These are phyloP conservation scores for Dalechampia spathulata DNA, from an alignment of 441 rosid genomes.

Conservation along the genomic window DNA sequence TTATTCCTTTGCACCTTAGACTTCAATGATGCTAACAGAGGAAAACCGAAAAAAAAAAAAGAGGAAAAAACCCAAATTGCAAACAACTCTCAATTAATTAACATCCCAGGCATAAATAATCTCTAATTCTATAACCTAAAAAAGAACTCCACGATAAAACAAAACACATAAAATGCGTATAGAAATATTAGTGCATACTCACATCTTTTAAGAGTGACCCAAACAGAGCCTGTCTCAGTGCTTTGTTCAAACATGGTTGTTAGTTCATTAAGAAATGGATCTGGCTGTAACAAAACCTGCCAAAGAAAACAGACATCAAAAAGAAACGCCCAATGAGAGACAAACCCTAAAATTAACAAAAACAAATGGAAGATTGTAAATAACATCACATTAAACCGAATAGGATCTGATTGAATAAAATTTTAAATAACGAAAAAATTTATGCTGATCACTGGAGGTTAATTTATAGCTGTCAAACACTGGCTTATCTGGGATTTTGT, in stretches of 20 bases:
- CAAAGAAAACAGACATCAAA: background rate
- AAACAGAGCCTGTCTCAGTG: conserved; percentile 71
- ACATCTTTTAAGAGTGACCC: conserved; percentile 95
- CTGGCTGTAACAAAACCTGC: conserved; percentile 66
- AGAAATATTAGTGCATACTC: conserved; percentile 12
- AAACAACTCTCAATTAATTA: background rate
- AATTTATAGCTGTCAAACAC: too few species aligned
- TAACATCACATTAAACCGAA: too few species aligned
- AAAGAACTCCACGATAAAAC: background rate
- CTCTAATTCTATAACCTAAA: background rate
- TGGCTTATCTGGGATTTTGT: too few species aligned
- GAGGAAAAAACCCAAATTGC: conserved; percentile 1
- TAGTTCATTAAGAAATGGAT: conserved; percentile 85
- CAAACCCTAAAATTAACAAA: too few species aligned
- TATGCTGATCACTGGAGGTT: too few species aligned
- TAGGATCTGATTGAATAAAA: too few species aligned
- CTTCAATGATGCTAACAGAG: conserved; percentile 55
- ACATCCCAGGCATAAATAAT: background rate
- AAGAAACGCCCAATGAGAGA: too few species aligned
- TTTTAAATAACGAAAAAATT: too few species aligned
- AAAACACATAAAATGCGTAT: background rate
- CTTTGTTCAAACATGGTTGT: conserved; percentile 80
- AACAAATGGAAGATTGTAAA: too few species aligned
- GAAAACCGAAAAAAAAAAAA: conserved; percentile 1
- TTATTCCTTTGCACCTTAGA: conserved; percentile 73